A percentile compares a stretch with the other conserved stretches of the same genome.
Evolutionary conservation across 768 basidiomycete species (phyloP).

Genomic region (Boletus pseudo-olivaceus): DNA sequence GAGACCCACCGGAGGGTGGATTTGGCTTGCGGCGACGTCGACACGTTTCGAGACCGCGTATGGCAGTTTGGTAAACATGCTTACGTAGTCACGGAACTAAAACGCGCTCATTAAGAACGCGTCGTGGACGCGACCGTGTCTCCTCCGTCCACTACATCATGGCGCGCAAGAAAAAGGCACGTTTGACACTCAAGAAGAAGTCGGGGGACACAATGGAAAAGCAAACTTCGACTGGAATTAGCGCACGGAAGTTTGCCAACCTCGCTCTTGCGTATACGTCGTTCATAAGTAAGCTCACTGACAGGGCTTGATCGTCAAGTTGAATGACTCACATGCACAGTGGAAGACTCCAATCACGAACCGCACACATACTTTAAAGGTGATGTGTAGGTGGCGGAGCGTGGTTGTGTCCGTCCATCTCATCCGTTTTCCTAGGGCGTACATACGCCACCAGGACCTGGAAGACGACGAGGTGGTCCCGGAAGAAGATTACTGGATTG

Average conservation of each 20-base stretch:
- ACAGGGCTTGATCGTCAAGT: neutral
- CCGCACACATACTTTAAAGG: conserved; percentile 26
- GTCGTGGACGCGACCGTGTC: conserved; percentile 22
- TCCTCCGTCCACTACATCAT: conserved; percentile 13
- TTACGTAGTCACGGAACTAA: conserved; percentile 19
- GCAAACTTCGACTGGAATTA: conserved; percentile 1
- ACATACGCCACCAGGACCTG: conserved; percentile 23
- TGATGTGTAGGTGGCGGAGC: conserved; percentile 31
- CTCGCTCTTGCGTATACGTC: conserved; percentile 6
- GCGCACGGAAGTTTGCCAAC: conserved; percentile 9
- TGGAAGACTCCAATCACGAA: conserved; percentile 10
- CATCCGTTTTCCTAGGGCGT: conserved; percentile 26
- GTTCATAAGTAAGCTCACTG: conserved; percentile 16
- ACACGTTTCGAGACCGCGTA: conserved; percentile 10
- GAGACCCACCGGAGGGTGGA: neutral
- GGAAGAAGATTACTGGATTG: conserved; percentile 50
- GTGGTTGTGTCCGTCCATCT: neutral
- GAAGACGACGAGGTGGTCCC: conserved; percentile 16
- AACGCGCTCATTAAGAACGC: conserved; percentile 29
- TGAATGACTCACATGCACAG: conserved; percentile 3
- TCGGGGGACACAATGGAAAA: neutral
- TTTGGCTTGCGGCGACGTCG: neutral
- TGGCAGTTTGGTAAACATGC: conserved; percentile 8
- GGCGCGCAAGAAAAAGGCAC: conserved; percentile 25
- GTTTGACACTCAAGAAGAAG: conserved; percentile 18